Evolutionary conservation across 805 yeast species (phyloP).

Genomic region (Candida orba): DNA sequence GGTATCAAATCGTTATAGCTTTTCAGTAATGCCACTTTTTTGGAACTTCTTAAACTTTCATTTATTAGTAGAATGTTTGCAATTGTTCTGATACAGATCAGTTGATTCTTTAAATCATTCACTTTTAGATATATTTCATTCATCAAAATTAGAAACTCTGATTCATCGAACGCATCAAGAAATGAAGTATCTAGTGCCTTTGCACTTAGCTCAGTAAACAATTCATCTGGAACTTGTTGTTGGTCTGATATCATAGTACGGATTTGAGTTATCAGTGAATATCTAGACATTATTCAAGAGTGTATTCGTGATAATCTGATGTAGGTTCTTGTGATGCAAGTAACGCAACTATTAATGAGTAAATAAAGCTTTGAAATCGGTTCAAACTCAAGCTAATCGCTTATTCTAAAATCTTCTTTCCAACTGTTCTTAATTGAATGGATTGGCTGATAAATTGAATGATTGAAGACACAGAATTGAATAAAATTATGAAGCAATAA

Average conservation of each 20-base stretch:
- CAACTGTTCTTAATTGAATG: background rate
- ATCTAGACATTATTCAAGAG: background rate
- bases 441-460: background rate
- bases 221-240: constrained; percentile 5
- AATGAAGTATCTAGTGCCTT: constrained; percentile 13
- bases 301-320: no score
- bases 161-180: constrained; percentile 9
- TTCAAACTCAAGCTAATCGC: background rate
- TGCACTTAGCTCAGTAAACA: constrained; percentile 9
- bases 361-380: no score
- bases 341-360: no score
- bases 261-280: constrained; percentile 3
- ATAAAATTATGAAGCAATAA: no score
- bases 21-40: background rate
- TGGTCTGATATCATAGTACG: background rate
- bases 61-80: constrained; percentile 19
- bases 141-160: constrained; percentile 7
- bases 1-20: constrained; percentile 7
- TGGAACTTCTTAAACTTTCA: constrained; percentile 9
- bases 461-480: no score
- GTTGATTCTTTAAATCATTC: constrained; percentile 9
- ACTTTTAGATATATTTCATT: constrained; percentile 5
- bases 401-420: no score
- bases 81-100: constrained; percentile 17
- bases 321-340: no score